These are phyloP conservation scores for Tricholoma sp. DNA, from an alignment of 768 basidiomycete species.

Conservation along the genomic window DNA sequence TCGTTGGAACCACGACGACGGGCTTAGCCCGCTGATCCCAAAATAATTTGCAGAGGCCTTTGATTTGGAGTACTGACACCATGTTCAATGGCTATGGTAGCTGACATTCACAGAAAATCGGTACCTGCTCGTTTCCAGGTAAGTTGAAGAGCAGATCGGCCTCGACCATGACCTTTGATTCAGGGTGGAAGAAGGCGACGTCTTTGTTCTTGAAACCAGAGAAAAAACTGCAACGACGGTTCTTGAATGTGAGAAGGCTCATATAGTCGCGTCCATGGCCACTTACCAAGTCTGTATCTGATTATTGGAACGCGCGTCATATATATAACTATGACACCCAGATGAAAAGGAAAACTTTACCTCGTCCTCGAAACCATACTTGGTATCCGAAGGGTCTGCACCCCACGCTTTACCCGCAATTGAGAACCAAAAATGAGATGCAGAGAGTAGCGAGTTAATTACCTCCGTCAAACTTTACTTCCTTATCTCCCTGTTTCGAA, in stretches of 20 bases:
- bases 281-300: constrained; percentile 42
- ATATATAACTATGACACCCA: not conserved
- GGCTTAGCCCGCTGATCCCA: constrained; percentile 23
- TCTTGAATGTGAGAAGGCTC: not conserved
- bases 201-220: constrained; percentile 65
- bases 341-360: constrained; percentile 11
- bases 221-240: constrained; percentile 42
- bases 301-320: not conserved
- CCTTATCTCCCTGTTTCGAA: constrained; percentile 39
- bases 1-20: constrained; percentile 22
- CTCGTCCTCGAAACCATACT: constrained; percentile 71
- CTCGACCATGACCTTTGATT: constrained; percentile 61
- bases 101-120: not conserved
- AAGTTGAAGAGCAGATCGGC: constrained; percentile 81
- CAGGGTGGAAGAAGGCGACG: constrained; percentile 69
- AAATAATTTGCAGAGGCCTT: constrained; percentile 21
- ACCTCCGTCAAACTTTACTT: constrained; percentile 59
- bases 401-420: constrained; percentile 39
- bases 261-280: not conserved
- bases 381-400: constrained; percentile 45
- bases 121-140: constrained; percentile 68
- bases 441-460: constrained; percentile 11
- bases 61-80: constrained; percentile 29
- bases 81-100: not conserved
- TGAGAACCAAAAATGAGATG: not conserved